Evolutionary conservation across 176 grass and related monocot species (phyloP).

Genomic region (Cenchrus americanus): DNA sequence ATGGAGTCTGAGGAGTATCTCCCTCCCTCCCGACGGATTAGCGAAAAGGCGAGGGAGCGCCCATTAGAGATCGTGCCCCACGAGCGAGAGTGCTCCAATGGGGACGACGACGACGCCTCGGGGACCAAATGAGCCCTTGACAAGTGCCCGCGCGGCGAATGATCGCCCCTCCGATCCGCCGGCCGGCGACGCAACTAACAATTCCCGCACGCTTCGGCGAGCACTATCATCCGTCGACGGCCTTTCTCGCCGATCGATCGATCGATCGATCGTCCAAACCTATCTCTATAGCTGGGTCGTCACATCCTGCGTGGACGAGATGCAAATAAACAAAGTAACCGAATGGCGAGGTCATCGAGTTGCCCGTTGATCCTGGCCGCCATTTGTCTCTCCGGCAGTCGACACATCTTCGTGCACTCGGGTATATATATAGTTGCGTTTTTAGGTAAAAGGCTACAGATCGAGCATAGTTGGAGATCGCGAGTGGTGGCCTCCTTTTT

Average conservation of each 20-base stretch:
- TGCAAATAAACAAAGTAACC: neutral
- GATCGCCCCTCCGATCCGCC: neutral
- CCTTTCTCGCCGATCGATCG: neutral
- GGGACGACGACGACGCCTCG: neutral
- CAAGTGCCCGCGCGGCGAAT: constrained; percentile 20
- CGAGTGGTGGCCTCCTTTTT: neutral
- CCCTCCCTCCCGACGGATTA: constrained; percentile 27
- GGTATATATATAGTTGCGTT: constrained; percentile 36
- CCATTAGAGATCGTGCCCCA: constrained; percentile 26
- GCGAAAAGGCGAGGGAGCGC: neutral
- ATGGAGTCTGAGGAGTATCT: neutral
- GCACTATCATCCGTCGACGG: constrained; percentile 12
- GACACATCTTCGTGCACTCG: constrained; percentile 61
- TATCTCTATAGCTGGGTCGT: neutral
- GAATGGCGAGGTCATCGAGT: constrained; percentile 34
- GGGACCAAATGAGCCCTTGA: neutral
- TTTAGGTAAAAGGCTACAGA: constrained; percentile 36
- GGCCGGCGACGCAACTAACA: constrained; percentile 1
- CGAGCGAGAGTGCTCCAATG: constrained; percentile 27
- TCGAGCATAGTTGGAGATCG: neutral
- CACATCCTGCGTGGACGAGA: neutral
- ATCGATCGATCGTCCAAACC: neutral
- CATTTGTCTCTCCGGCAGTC: constrained; percentile 51
- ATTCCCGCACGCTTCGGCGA: constrained; percentile 24
- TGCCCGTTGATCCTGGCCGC: constrained; percentile 37